Evolutionary conservation across 1,284 basidiomycete species (phyloP).

Genomic region (Rhodofomes roseus): DNA sequence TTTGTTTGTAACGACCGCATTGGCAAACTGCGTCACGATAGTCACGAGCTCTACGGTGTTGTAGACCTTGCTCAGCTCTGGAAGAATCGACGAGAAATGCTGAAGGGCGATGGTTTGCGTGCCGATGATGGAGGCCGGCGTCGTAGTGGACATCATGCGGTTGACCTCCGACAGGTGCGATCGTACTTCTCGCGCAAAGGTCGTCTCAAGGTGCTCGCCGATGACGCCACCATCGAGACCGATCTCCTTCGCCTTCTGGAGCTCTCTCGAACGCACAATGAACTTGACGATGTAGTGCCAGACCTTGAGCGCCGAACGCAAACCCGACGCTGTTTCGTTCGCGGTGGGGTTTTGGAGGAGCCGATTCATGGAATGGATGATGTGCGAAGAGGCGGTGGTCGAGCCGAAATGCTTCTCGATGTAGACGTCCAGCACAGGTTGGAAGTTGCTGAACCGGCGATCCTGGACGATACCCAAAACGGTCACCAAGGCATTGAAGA

Average conservation of each 20-base stretch:
- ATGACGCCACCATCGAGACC: constrained; percentile 77
- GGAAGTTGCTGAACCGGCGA: constrained; percentile 94
- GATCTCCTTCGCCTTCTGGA: constrained; percentile 80
- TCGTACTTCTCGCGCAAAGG: constrained; percentile 81
- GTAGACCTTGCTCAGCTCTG: constrained; percentile 83
- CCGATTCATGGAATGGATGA: constrained; percentile 84
- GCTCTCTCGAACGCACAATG: constrained; percentile 82
- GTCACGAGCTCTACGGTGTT: constrained; percentile 79
- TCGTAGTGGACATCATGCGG: constrained; percentile 81
- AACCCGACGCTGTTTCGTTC: constrained; percentile 69
- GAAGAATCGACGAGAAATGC: constrained; percentile 90
- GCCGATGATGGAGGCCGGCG: constrained; percentile 86
- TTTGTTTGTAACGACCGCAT: constrained; percentile 74
- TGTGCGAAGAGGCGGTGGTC: constrained; percentile 73
- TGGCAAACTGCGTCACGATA: constrained; percentile 84
- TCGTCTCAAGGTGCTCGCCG: constrained; percentile 80
- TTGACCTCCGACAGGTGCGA: constrained; percentile 81
- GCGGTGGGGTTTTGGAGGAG: constrained; percentile 75
- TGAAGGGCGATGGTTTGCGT: constrained; percentile 94
- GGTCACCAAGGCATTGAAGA: constrained; percentile 89
- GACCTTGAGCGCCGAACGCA: constrained; percentile 91
- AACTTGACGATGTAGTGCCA: constrained; percentile 97
- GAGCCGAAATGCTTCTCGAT: constrained; percentile 88
- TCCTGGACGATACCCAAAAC: constrained; percentile 91
- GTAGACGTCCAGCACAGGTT: constrained; percentile 90